Conservation (phyloP, 371 early-diverging fungal species). For the Mucor racemosus region DNA sequence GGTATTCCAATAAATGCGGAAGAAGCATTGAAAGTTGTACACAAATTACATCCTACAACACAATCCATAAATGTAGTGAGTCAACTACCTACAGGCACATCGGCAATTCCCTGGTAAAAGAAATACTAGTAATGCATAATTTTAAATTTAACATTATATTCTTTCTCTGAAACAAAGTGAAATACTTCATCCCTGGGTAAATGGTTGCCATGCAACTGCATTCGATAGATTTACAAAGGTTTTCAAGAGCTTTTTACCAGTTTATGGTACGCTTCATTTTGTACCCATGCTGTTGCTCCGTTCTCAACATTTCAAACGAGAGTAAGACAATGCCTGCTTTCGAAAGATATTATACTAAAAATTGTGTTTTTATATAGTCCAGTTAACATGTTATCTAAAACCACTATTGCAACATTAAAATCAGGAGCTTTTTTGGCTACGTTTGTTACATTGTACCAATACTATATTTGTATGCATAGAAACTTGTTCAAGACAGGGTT, state of each 20-base stretch:
- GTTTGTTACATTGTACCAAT: conserved; percentile 65
- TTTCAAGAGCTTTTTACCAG: conserved; percentile 62
- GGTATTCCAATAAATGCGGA: conserved; percentile 53
- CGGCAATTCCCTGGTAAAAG: conserved; percentile 42
- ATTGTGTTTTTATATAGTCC: conserved; percentile 40
- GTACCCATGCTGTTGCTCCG: conserved; percentile 71
- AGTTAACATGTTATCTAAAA: conserved; percentile 48
- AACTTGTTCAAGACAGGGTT: conserved; percentile 51
- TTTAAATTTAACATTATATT: neutral
- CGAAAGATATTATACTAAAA: neutral
- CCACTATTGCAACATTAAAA: conserved; percentile 58
- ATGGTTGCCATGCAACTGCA: conserved; percentile 55
- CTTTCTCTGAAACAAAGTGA: conserved; percentile 45
- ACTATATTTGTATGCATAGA: conserved; percentile 67
- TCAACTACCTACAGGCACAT: conserved; percentile 30
- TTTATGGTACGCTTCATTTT: conserved; percentile 75
- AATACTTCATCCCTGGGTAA: conserved; percentile 64
- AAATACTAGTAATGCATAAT: neutral
- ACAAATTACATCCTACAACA: conserved; percentile 50
- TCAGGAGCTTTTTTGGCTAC: conserved; percentile 67
- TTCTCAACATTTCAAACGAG: conserved; percentile 54
- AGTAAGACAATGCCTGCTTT: conserved; percentile 41
- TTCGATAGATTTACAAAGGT: conserved; percentile 59
- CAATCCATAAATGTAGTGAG: conserved; percentile 45
- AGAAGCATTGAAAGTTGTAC: conserved; percentile 43